Conservation (phyloP, 345 rosid species). For the Populus pruinosa region DNA sequence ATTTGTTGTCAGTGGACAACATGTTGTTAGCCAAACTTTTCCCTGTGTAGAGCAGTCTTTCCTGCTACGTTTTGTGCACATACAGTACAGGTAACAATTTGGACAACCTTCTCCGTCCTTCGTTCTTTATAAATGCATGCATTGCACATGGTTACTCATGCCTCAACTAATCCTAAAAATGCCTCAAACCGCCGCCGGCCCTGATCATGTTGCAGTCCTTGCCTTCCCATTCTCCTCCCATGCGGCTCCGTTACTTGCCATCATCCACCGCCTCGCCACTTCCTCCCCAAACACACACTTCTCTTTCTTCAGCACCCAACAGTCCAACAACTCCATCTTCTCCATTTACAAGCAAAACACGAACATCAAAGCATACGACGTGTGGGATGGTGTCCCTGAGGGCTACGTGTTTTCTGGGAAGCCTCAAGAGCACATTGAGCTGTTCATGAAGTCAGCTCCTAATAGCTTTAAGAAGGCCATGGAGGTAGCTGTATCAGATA, state of each 20-base stretch:
- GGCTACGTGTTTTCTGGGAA: constrained; percentile 25
- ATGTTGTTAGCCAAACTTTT: too few species aligned
- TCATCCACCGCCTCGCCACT: constrained; percentile 30
- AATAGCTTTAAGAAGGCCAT: constrained; percentile 29
- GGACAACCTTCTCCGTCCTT: too few species aligned
- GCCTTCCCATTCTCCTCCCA: constrained; percentile 49
- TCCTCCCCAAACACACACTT: constrained; percentile 27
- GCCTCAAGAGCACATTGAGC: constrained; percentile 33
- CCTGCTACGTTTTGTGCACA: too few species aligned
- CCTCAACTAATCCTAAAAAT: neutral
- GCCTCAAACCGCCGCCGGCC: constrained; percentile 32
- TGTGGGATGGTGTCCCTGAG: constrained; percentile 33
- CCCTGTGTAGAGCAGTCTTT: too few species aligned
- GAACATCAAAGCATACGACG: constrained; percentile 25
- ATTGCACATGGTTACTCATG: too few species aligned
- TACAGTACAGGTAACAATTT: too few species aligned
- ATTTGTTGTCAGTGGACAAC: too few species aligned
- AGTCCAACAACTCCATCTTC: constrained; percentile 17
- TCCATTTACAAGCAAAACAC: neutral
- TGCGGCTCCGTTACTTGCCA: constrained; percentile 34
- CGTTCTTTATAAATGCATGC: neutral
- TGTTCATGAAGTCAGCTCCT: constrained; percentile 39
- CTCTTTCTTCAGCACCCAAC: constrained; percentile 35
- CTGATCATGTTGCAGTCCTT: constrained; percentile 34
- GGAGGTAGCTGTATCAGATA: constrained; percentile 29